A percentile compares a stretch with the other conserved stretches of the same genome.
These are phyloP conservation scores for Penicillium angulare DNA, from an alignment of 495 filamentous ascomycete genomes.

Conservation along the genomic window DNA sequence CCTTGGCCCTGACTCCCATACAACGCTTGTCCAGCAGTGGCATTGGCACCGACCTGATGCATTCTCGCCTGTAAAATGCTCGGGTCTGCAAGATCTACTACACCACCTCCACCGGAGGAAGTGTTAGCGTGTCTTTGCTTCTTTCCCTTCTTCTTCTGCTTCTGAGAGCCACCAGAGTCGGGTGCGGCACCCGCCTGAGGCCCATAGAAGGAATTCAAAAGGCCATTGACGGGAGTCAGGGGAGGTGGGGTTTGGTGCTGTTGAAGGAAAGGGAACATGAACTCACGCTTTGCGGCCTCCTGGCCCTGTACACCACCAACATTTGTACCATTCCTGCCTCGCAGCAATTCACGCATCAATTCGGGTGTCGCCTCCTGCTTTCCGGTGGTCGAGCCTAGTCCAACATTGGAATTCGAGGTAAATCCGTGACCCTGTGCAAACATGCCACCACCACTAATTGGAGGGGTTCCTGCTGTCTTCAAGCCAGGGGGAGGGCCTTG, in stretches of 20 bases:
- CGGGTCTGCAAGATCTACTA: constrained; percentile 99
- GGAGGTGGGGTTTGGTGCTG: constrained; percentile 84
- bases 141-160: constrained; percentile 99
- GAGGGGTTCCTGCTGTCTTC: constrained; percentile 90
- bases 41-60: constrained; percentile 75
- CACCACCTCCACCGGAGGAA: constrained; percentile 97
- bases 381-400: constrained; percentile 62
- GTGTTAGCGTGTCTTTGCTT: constrained; percentile 99
- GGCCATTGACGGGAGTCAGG: constrained; percentile 83
- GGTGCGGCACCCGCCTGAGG: constrained; percentile 77
- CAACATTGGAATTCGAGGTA: constrained; percentile 61
- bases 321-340: constrained; percentile 55
- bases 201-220: constrained; percentile 87
- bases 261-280: constrained; percentile 76
- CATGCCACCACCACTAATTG: constrained; percentile 72
- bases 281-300: constrained; percentile 95
- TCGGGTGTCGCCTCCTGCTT: constrained; percentile 74
- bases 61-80: constrained; percentile 98
- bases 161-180: constrained; percentile 73
- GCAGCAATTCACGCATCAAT: constrained; percentile 75
- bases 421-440: constrained; percentile 79
- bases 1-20: constrained; percentile 93
- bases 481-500: constrained; percentile 93
- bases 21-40: constrained; percentile 73
- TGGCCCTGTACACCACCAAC: constrained; percentile 61